Base-by-base conservation (phyloP, 306 rosid genomes). In the Psophocarpus tetragonolobus region DNA sequence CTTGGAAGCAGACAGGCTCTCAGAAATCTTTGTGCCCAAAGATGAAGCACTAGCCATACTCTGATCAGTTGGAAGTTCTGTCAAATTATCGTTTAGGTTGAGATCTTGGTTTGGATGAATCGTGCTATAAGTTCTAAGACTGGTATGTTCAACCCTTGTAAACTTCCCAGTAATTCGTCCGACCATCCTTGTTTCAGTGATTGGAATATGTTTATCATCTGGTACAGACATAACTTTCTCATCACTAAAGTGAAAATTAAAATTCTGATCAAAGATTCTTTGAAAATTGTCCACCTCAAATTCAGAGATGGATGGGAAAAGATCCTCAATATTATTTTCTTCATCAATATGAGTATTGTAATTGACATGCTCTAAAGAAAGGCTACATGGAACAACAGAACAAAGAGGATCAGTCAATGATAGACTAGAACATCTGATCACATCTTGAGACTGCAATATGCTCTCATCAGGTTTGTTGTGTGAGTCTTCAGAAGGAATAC, bases 371-470 rank as follows among this genome's bases (percentile, higher is more conserved):
- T 86, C 91, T 35, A 69, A 75, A 51, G 93, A 75, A 77, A 94
- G 80, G 75, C 96, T 94, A 84, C 98, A 91, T 4, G 97, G 98
- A 79, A 94, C 97, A 85, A 83, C 85, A 1, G 96, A 92, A 83
- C 98, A 94, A 63, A 94, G 97, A 81, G 96, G 93, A 87, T 94
- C 98, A 44, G 78, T 80, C 76, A 81, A 76, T 65, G 96, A 94
- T 33, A 77, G 77, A 84, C 85, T 85, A 51, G 86, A 90, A 63
- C 91, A 92, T 73, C 20, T 73, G 63, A 84, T 86, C 75, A 83
- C 74, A 85, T 94, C 94, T 89, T 91, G 94, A 79, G 93, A 85
- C 84, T 81, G 79, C 54, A 81, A 74, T 29, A 83, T 41, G 57
- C 71, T 77, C 35, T 89, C 80, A 68, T 67, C 74, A 70, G 69